Base-by-base conservation (phyloP, 2,329 filamentous ascomycete genomes). In the Sporothrix sp. region DNA sequence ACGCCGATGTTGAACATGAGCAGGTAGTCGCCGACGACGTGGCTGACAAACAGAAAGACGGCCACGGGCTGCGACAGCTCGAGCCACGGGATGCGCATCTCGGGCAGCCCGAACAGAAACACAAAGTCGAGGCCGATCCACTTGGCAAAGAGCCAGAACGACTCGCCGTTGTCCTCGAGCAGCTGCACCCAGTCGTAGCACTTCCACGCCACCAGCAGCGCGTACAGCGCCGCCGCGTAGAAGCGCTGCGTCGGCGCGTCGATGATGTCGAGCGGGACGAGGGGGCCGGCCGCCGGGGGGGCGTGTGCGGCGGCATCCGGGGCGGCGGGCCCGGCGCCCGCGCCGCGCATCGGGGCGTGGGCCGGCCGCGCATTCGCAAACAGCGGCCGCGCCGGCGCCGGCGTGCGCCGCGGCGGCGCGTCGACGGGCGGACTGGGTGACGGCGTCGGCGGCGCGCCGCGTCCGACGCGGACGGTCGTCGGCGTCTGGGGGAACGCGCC, bases 1-100 rank as follows among this genome's bases (percentile, higher is more conserved):
- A 59, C 80, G 36, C 85, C 84, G 54, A 97, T 84, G 57, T 88
- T 84, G 65, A 95, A 95, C 90, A 96, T 96, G 59, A 96, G 70
- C 71, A 95, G 82, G 59, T 82, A 85, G 70, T 96, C 88, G 48
- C 86, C 66, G 2, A 85, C 63, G 3, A 84, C 76, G 65, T 96
- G 89, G 3, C 75, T 58, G 42, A 85, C 66, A 61, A 93, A 94
- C 20, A 90, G 68, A 28, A 78, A 71, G 37, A 85, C 76, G 49
- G 87, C 84, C 1, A 82, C 82, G 32, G 79, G 76, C 61, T 87
- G 85, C 38, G 87, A 87, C 71, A 91, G 87, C 71, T 97, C 89
- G 52, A 98, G 74, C 94, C 93, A 98, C 52, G 93, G 93, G 75
- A 98, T 95, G 64, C 87, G 81, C 60, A 98, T 67, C 58, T 85